These are phyloP conservation scores for Helichrysum umbraculigerum DNA, from an alignment of 129 eudicot genomes.

Conservation along the genomic window DNA sequence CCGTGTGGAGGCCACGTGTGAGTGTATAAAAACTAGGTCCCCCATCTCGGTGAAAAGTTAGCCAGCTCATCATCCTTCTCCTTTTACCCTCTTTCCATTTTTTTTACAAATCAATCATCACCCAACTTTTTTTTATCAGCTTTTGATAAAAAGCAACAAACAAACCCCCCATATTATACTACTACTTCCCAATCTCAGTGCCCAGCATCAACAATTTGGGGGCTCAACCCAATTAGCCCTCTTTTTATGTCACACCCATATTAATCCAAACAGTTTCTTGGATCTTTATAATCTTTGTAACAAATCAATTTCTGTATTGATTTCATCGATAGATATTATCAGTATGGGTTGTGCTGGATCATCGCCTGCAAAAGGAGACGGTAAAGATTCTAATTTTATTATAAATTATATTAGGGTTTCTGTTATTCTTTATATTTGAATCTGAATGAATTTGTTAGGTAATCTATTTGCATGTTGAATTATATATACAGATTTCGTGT, in stretches of 20 bases:
- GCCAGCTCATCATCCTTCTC: background rate
- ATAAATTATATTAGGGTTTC: background rate
- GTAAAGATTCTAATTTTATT: constrained; percentile 4
- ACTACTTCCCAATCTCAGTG: background rate
- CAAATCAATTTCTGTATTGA: background rate
- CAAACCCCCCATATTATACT: too few species aligned
- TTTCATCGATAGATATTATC: background rate
- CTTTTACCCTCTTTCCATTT: background rate
- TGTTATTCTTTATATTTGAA: background rate
- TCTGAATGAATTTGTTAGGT: background rate
- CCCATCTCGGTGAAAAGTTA: background rate
- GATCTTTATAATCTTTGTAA: background rate
- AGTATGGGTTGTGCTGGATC: constrained; percentile 38
- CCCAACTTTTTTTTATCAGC: too few species aligned
- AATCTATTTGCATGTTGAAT: constrained; percentile 10
- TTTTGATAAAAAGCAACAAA: background rate
- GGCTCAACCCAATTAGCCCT: background rate
- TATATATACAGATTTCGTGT: background rate
- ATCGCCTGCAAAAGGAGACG: constrained; percentile 36
- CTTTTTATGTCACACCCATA: background rate
- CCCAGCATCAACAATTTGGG: background rate
- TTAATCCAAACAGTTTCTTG: background rate
- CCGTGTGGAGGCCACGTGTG: constrained; percentile 19
- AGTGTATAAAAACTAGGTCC: constrained; percentile 1
- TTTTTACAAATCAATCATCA: constrained; percentile 14